Percentiles rank a stretch among this genome's conserved stretches.
Evolutionary conservation across 2,329 filamentous ascomycete species (phyloP).

Genomic region (Colletotrichum trifolii): DNA sequence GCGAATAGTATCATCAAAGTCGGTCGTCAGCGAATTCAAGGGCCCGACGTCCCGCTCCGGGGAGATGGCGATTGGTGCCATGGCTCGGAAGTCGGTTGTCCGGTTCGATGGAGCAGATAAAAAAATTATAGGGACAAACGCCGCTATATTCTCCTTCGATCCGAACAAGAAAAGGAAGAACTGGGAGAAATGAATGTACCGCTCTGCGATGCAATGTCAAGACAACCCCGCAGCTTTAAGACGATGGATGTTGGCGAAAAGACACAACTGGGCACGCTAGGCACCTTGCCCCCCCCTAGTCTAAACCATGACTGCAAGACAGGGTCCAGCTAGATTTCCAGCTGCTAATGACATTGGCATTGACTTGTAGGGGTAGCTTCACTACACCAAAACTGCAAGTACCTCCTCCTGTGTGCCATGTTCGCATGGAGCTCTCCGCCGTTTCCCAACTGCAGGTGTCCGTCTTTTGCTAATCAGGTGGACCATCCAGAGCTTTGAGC

Average conservation of each 20-base stretch:
- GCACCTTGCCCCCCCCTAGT: background rate
- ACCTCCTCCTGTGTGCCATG: background rate
- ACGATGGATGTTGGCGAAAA: conserved; percentile 6
- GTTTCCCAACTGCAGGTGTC: conserved; percentile 1
- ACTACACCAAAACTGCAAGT: background rate
- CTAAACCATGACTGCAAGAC: no score
- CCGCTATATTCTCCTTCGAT: background rate
- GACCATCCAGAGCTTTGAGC: background rate
- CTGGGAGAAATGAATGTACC: background rate
- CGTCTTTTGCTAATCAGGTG: conserved; percentile 1
- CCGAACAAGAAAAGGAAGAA: background rate
- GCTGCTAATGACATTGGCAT: conserved; percentile 2
- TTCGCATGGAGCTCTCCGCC: background rate
- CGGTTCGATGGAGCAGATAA: background rate
- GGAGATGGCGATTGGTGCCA: conserved; percentile 68
- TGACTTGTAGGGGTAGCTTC: conserved; percentile 18
- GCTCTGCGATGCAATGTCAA: background rate
- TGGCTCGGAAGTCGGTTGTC: conserved; percentile 41
- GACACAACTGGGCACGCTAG: conserved; percentile 16
- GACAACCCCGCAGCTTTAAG: conserved; percentile 32
- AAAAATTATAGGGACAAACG: background rate
- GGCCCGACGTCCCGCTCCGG: conserved; percentile 54
- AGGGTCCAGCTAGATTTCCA: no score
- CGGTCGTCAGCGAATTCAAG: conserved; percentile 71
- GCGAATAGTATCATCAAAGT: conserved; percentile 86